phyloP scores from a whole-genome alignment of 805 yeast genomes.

The Lachancea fermentati region DNA sequence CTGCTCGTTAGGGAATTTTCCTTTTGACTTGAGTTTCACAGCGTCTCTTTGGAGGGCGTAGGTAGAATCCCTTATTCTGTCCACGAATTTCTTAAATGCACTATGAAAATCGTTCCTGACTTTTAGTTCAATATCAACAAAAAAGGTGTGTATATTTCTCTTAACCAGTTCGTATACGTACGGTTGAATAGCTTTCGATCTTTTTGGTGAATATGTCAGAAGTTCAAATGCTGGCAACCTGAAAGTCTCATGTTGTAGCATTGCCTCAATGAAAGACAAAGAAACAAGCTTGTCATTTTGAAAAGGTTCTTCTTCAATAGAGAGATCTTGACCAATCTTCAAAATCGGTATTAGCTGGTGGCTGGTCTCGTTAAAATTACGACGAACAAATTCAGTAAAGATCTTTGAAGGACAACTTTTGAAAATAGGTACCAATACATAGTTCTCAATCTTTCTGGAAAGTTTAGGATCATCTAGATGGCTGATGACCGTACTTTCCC shows the following conservation, averaged over 20 bases:
- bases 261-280: slow-evolving; percentile 26
- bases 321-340: slow-evolving; percentile 58
- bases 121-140: slow-evolving; percentile 64
- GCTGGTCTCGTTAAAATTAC: slow-evolving; percentile 17
- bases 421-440: slow-evolving; percentile 61
- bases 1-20: slow-evolving; percentile 38
- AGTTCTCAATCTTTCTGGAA: slow-evolving; percentile 47
- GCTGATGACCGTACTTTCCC: slow-evolving; percentile 40
- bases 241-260: slow-evolving; percentile 42
- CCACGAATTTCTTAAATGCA: slow-evolving; percentile 52
- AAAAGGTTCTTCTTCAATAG: slow-evolving; percentile 48
- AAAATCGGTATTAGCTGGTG: slow-evolving; percentile 46
- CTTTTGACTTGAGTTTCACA: slow-evolving; percentile 34
- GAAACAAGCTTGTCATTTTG: slow-evolving; percentile 34
- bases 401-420: slow-evolving; percentile 40
- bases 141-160: slow-evolving; percentile 42
- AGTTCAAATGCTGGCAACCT: slow-evolving; percentile 56
- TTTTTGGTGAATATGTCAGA: slow-evolving; percentile 54
- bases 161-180: slow-evolving; percentile 41
- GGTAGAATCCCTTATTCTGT: slow-evolving; percentile 63
- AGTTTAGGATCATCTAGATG: slow-evolving; percentile 32
- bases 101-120: slow-evolving; percentile 62
- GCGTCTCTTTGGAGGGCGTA: slow-evolving; percentile 52
- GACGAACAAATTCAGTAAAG: slow-evolving; percentile 34
- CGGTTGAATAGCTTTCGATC: slow-evolving; percentile 49